These are phyloP conservation scores for Elongisporangium senticosum DNA, from an alignment of 352 stramenopile species.

Conservation along the genomic window DNA sequence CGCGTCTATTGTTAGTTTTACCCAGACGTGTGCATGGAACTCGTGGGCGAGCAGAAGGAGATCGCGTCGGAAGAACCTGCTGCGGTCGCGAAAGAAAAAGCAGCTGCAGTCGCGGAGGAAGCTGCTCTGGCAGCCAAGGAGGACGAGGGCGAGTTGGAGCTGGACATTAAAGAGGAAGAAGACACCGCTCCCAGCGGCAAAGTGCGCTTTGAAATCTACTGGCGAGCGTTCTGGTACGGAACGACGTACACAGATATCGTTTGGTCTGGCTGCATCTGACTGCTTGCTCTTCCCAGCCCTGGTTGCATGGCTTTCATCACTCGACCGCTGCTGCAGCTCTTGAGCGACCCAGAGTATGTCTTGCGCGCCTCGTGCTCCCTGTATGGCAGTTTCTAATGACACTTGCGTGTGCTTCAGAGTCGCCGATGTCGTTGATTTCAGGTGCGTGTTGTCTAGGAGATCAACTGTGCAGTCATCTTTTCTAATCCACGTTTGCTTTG, in stretches of 20 bases:
- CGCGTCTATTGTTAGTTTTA: slow-evolving; percentile 25
- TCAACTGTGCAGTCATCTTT: neutral
- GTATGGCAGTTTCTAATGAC: neutral
- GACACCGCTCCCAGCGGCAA: slow-evolving; percentile 28
- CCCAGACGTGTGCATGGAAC: slow-evolving; percentile 39
- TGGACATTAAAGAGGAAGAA: slow-evolving; percentile 27
- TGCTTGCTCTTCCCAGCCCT: slow-evolving; percentile 24
- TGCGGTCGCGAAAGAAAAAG: slow-evolving; percentile 6
- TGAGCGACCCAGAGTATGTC: slow-evolving; percentile 52
- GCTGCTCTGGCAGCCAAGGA: slow-evolving; percentile 7
- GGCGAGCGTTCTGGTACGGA: slow-evolving; percentile 74
- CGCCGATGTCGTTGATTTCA: slow-evolving; percentile 65
- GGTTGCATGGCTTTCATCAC: slow-evolving; percentile 74
- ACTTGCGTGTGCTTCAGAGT: slow-evolving; percentile 35
- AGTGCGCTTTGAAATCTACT: slow-evolving; percentile 66
- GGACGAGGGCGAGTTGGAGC: slow-evolving; percentile 19
- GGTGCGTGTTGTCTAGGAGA: slow-evolving; percentile 3
- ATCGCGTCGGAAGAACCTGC: slow-evolving; percentile 33
- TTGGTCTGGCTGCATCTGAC: neutral
- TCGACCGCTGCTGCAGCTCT: slow-evolving; percentile 49
- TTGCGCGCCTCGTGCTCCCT: neutral
- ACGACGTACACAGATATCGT: neutral
- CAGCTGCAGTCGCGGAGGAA: slow-evolving; percentile 9
- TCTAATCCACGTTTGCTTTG: slow-evolving; percentile 3
- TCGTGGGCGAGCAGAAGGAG: slow-evolving; percentile 50